Base-by-base conservation (phyloP, 768 basidiomycete species). In the Leccinum fibrillosum region DNA sequence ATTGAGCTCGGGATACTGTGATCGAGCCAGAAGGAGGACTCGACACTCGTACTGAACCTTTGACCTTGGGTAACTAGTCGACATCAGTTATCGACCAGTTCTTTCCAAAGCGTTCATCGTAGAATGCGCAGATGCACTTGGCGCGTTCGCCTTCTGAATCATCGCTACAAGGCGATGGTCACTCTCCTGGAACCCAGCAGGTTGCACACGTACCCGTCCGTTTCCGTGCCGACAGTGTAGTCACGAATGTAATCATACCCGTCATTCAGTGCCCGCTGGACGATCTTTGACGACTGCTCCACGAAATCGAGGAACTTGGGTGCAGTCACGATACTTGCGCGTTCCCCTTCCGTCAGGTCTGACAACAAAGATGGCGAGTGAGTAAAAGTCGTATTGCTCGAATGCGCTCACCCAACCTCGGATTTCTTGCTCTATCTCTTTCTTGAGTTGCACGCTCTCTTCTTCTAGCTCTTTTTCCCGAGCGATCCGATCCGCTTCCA, bases 1-100 rank as follows among this genome's bases (percentile, higher is more conserved):
- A 58, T 88, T 91, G 25, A 99, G 83, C 74, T 99, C 97, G 7
- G 94, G 96, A 67, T 92, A 98, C 96, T 98, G 54, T 10, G 19
- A 59, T 42, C 49, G 11, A 21, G 52, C 56, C 52, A 60, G 55
- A 49, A n/a, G 10, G 30, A 8, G 35, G 3, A 42, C 30, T 34
- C 21, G 12, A 37, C 17, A 1, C 39, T 25, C 17, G 57, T 23
- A 37, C 35, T 17, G 45, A 25, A 49, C 19, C 56, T 75, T n/a
- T 53, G 61, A 92, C 96, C 80, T 98, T 98, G 2, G 92, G 92
- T 52, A 95, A 98, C 97, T 97, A 99, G 66, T 98, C 96, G 13
- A 98, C 79, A 64, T 93, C 94, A 1, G 97, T 98, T 60, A 99
- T 92, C 5, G 95, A 96, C 54, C 97, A 79, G 69, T 96, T 94